A percentile compares a stretch with the other conserved stretches of the same genome.
These are phyloP conservation scores for Antrodiella citrinella DNA, from an alignment of 768 basidiomycete genomes.

Conservation along the genomic window DNA sequence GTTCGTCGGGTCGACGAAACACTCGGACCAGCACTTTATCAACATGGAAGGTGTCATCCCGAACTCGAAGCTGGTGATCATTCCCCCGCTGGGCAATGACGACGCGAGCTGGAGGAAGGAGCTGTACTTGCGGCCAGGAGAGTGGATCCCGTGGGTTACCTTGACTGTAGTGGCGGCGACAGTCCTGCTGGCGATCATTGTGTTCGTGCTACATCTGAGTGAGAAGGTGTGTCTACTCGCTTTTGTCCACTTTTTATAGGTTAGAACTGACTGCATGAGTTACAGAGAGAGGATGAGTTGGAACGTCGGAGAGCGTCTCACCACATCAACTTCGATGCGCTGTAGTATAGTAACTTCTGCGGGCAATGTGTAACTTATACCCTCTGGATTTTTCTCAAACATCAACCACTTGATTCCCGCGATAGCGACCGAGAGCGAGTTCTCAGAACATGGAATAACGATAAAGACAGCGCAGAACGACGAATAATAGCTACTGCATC, in stretches of 20 bases:
- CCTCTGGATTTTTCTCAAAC: background rate
- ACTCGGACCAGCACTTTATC: conserved; percentile 65
- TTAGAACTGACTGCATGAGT: conserved; percentile 6
- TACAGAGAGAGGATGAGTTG: conserved; percentile 86
- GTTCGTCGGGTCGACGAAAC: conserved; percentile 87
- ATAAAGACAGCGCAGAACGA: background rate
- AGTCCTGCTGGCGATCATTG: conserved; percentile 67
- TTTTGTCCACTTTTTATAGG: background rate
- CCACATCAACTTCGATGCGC: conserved; percentile 94
- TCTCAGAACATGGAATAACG: background rate
- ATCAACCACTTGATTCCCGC: background rate
- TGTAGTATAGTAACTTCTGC: conserved; percentile 36
- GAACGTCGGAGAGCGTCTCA: conserved; percentile 86
- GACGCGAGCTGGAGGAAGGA: conserved; percentile 75
- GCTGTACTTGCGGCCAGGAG: conserved; percentile 86
- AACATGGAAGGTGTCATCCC: conserved; percentile 97
- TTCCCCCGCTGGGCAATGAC: conserved; percentile 49
- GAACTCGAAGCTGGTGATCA: conserved; percentile 94
- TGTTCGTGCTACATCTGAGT: conserved; percentile 79
- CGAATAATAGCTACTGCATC: background rate
- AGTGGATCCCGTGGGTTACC: conserved; percentile 98
- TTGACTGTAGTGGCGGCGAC: conserved; percentile 73
- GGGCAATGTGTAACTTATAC: background rate
- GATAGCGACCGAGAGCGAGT: background rate
- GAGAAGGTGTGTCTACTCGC: conserved; percentile 64